Conservation (phyloP, 345 rosid species). For the Carallia brachiata region DNA sequence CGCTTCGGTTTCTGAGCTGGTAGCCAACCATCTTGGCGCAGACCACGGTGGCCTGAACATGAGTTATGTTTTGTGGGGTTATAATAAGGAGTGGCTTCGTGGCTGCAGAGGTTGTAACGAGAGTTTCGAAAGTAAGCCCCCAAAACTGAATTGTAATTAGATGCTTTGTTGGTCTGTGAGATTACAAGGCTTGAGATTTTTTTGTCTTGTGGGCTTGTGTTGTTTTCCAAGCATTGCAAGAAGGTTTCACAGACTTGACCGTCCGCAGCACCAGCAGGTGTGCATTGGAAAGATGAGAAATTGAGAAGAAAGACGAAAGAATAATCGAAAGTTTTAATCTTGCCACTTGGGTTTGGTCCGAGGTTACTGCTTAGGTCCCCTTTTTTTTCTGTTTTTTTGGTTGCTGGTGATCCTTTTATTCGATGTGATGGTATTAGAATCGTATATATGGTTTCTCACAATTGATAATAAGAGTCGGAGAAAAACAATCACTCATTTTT, state of each 20-base stretch:
- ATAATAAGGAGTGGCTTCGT: conserved; percentile 56
- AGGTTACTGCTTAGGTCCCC: too few species aligned
- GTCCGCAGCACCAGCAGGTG: neutral
- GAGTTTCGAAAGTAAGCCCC: conserved; percentile 45
- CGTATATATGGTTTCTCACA: too few species aligned
- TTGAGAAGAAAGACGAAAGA: neutral
- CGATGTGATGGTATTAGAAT: too few species aligned
- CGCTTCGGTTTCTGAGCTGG: conserved; percentile 62
- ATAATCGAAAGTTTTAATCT: neutral
- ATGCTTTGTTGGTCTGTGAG: neutral
- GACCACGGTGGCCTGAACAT: conserved; percentile 57
- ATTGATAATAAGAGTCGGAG: too few species aligned
- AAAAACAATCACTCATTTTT: too few species aligned
- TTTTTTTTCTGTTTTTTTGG: too few species aligned
- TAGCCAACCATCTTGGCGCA: conserved; percentile 38
- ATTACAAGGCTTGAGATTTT: conserved; percentile 1
- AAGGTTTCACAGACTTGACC: neutral
- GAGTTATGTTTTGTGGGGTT: conserved; percentile 47
- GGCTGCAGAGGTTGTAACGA: conserved; percentile 47
- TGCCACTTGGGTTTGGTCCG: too few species aligned
- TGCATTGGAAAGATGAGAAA: neutral
- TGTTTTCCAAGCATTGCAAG: neutral
- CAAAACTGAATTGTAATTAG: conserved; percentile 29
- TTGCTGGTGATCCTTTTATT: too few species aligned
- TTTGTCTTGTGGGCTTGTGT: conserved; percentile 4